Conservation (phyloP, 2,329 filamentous ascomycete species). For the Arthrobotrys pseudoclavata region DNA sequence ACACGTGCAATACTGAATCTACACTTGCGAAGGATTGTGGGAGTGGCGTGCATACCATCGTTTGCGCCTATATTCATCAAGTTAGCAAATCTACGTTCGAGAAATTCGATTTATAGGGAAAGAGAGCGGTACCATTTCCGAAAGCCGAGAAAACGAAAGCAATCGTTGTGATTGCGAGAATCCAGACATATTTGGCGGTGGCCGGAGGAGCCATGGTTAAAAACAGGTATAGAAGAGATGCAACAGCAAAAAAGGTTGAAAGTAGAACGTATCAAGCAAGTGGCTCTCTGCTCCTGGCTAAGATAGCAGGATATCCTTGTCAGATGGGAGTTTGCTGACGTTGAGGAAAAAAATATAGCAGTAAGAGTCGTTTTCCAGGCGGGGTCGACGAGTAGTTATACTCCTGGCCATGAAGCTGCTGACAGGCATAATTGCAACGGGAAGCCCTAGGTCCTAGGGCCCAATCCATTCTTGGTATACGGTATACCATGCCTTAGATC, state of each 20-base stretch:
- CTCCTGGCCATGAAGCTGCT: neutral
- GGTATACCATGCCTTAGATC: neutral
- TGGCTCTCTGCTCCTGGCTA: neutral
- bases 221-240: neutral
- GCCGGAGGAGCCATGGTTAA: conserved; percentile 26
- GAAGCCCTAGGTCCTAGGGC: neutral
- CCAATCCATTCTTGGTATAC: conserved; percentile 2
- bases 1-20: neutral
- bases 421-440: conserved; percentile 12
- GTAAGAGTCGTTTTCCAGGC: neutral
- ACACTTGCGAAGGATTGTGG: neutral
- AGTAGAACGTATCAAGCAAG: neutral
- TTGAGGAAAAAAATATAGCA: conserved; percentile 1
- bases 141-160: conserved; percentile 51
- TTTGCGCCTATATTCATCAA: conserved; percentile 18
- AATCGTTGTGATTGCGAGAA: conserved; percentile 57
- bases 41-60: conserved; percentile 23
- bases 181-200: conserved; percentile 45
- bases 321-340: conserved; percentile 7
- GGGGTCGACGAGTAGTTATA: conserved; percentile 17
- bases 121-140: conserved; percentile 38
- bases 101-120: neutral
- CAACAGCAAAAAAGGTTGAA: neutral
- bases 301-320: neutral
- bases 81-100: conserved; percentile 10